These are phyloP conservation scores for Calvatia gigantea DNA, from an alignment of 768 basidiomycete species.

Conservation along the genomic window DNA sequence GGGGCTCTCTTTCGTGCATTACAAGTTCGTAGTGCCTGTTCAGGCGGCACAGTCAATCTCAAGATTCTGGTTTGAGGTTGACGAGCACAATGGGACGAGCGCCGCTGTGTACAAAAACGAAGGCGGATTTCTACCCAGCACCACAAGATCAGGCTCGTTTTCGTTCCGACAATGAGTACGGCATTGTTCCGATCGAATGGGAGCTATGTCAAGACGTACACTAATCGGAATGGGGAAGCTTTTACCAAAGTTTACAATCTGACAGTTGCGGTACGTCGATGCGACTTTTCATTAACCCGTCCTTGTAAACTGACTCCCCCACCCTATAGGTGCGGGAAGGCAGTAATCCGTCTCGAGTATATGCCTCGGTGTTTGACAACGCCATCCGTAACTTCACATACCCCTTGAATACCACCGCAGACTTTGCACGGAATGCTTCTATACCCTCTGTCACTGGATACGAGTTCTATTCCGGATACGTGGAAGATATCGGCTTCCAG, in stretches of 20 bases:
- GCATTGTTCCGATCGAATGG: constrained; percentile 22
- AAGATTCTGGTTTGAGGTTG: constrained; percentile 47
- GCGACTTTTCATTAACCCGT: not conserved
- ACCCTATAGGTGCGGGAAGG: constrained; percentile 22
- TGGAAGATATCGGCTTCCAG: constrained; percentile 25
- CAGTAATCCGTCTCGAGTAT: constrained; percentile 29
- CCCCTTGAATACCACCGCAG: constrained; percentile 25
- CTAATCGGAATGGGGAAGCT: constrained; percentile 20
- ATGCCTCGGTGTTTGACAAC: constrained; percentile 28
- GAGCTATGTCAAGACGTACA: constrained; percentile 21
- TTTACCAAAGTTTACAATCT: constrained; percentile 21
- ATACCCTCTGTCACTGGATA: constrained; percentile 28
- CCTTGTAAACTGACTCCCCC: not conserved
- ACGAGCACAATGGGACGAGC: constrained; percentile 39
- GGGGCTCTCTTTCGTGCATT: constrained; percentile 35
- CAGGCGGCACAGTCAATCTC: constrained; percentile 37
- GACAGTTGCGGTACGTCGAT: constrained; percentile 20
- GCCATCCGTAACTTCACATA: constrained; percentile 27
- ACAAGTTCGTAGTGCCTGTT: constrained; percentile 41
- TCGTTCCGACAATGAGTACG: constrained; percentile 36
- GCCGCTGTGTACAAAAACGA: constrained; percentile 36
- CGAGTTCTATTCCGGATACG: constrained; percentile 30
- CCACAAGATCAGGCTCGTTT: constrained; percentile 41
- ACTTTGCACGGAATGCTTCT: constrained; percentile 25
- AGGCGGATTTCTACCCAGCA: constrained; percentile 37